Evolutionary conservation across 345 rosid genomes (phyloP), one percentile per base, ranked within the genome.

Genomic region (Eucalyptus virginea): DNA sequence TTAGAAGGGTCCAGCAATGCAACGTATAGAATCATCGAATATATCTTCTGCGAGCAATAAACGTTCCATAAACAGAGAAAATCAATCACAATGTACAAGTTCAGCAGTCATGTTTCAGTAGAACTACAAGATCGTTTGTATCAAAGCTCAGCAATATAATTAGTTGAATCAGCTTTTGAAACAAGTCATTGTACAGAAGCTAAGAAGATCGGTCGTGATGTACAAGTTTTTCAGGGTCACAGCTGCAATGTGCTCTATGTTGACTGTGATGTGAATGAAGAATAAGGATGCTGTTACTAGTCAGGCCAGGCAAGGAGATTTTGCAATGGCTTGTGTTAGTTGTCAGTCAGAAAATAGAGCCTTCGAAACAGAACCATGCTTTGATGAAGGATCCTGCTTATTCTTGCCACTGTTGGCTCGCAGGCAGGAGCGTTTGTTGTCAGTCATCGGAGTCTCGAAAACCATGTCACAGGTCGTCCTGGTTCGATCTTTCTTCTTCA

Each of bases 401-500:
- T 77, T 77, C 45, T 72, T 77, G 83, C 83, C 47, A 77, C 47
- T 21, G 26, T 21, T 77, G 47, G 83, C 83, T 77, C 28, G 83
- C 15, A 37, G 52, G 50, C 91, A 89, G 72, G 92, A 86, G 40
- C 91, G 91, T 89, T 93, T 94, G 80, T 62, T 93, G 89, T 92
- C 95, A 24, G 92, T 92, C 93, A 95, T 81, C 40, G 99, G 99
- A 52, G 99, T 98, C 93, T 98, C 98, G 9, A 96, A 94, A 54
- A 98, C 99, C 83, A 89, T 91, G 88, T 95, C 99, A 91, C 90
- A 92, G 44, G 90, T 93, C 81, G 87, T 91, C 40, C 93, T 93
- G 90, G 91, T 65, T 40, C 52, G 88, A 30, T 91, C 94, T 87
- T 94, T 96, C 90, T 96, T 94, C 91, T 93, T 96, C 9, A 94